Base-by-base conservation (phyloP, 202 grass and related monocot species). In the Setaria viridis region DNA sequence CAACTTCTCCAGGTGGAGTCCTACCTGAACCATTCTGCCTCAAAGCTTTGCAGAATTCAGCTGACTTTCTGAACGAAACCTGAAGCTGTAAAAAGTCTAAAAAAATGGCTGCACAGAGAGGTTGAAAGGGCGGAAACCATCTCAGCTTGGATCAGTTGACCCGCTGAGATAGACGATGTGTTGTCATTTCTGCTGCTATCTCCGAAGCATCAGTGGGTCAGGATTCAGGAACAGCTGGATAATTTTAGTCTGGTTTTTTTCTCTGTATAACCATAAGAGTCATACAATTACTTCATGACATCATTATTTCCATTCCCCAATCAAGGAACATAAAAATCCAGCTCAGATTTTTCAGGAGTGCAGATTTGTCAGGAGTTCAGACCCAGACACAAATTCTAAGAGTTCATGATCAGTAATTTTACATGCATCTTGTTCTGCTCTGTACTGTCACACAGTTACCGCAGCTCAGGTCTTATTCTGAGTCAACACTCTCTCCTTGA, bases 401-500 rank as follows among this genome's bases (percentile, higher is more conserved):
- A 49, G 56, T 29, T 9, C 30, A 78, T 21, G n/a, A 17, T 33
- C 25, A 46, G 2, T 54, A 84, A 15, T 45, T 74, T 79, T 87
- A 62, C 50, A 83, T 74, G 49, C 13, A 45, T 60, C 33, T 79
- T 4, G 48, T 67, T 17, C 32, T 46, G 50, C 10, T 58, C 2
- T 57, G 35, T 53, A n/a, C 4, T 50, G 30, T 57, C 53, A 9
- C 60, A 32, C 25, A 9, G 7, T 72, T 21, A 34, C 15, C 1
- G 42, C 8, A 15, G 33, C 51, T 87, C 45, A 84, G 62, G 6
- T 80, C 62, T 70, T 55, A 70, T 63, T 75, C 14, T 30, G 62
- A 85, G 41, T 46, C 39, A 80, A 7, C 47, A 95, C 87, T 82
- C 82, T 93, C 65, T 92, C 93, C 82, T 90, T 95, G 25, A 98